Base-by-base conservation (phyloP, 306 rosid genomes). In the Myrica gale region DNA sequence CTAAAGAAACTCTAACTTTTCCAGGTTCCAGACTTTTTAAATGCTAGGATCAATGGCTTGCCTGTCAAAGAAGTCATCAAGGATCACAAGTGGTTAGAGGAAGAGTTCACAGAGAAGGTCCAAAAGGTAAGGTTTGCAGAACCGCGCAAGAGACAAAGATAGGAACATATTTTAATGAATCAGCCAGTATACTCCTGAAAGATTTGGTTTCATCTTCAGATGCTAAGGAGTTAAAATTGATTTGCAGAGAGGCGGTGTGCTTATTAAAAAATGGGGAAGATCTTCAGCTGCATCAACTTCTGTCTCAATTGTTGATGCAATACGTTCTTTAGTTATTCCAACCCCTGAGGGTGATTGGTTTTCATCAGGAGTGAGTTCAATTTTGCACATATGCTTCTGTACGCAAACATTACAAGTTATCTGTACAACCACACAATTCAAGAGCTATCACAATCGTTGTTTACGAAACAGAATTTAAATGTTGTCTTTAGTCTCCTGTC, bases 301-400 rank as follows among this genome's bases (percentile, higher is more conserved):
- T 46, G 96, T 90, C 53, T 95, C 99, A 3, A 83, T 92, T 69
- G 96, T 82, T 46, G 99, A 95, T 78, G 99, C 96, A 74, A 92
- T 95, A 1, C 83, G 89, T 68, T 92, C 99, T 68, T 78, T 95
- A 82, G 48, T 92, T 73, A 95, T 82, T 80, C 97, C 97, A 9
- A 95, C 99, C 75, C 97, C 97, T 3, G 82, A 95, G 87, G 97
- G 99, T 53, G 96, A 95, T 80, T 95, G 99, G 99, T 92, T 95
- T 92, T 95, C 97, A 66, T 78, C 96, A 51, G 99, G 92, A 56
- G 99, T 92, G 89, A 89, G 97, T 88, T 42, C 47, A 6, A 32
- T 54, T 41, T 70, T 32, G 37, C 37, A 32, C 37, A 32, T 32
- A 32, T 32, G 37, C 37, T 32, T 32, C 37, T 32, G 37, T 32